Percentiles rank a stretch among this genome's conserved stretches.
These are phyloP conservation scores for Alopecurus myosuroides DNA, from an alignment of 176 grass and related monocot genomes.

Conservation along the genomic window DNA sequence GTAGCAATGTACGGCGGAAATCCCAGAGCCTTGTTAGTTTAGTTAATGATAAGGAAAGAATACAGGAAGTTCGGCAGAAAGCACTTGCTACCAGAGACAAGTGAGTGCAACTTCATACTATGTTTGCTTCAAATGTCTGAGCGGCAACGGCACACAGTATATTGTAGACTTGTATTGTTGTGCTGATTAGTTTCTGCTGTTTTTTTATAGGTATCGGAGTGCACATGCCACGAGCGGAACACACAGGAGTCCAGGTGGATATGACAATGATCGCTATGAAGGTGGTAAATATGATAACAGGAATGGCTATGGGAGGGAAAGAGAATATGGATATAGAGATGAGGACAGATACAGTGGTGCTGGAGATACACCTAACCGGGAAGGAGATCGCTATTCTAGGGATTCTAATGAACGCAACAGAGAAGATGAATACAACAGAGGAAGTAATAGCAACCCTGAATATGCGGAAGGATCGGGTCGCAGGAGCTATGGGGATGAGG, in stretches of 20 bases:
- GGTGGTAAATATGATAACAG: constrained; percentile 63
- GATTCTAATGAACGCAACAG: constrained; percentile 74
- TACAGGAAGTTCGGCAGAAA: constrained; percentile 96
- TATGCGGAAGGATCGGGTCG: constrained; percentile 67
- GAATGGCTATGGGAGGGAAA: constrained; percentile 79
- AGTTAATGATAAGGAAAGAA: constrained; percentile 97
- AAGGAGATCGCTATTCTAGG: constrained; percentile 76
- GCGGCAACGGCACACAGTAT: not conserved
- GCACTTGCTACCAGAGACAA: constrained; percentile 78
- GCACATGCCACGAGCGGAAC: constrained; percentile 53
- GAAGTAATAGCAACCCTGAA: constrained; percentile 59
- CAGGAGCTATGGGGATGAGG: constrained; percentile 77
- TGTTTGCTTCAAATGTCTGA: not conserved
- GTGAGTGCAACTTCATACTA: constrained; percentile 37
- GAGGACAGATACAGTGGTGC: constrained; percentile 65
- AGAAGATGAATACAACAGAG: constrained; percentile 75
- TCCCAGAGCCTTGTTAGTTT: constrained; percentile 90
- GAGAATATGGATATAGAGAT: constrained; percentile 77
- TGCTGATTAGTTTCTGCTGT: constrained; percentile 1
- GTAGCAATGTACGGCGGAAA: constrained; percentile 90
- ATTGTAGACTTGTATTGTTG: not conserved
- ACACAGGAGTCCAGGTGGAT: constrained; percentile 58
- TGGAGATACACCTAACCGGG: constrained; percentile 65
- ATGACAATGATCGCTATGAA: constrained; percentile 73
- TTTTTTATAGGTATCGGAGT: constrained; percentile 57